Conservation (phyloP, 202 grass and related monocot genomes). For the Eragrostis tef region DNA sequence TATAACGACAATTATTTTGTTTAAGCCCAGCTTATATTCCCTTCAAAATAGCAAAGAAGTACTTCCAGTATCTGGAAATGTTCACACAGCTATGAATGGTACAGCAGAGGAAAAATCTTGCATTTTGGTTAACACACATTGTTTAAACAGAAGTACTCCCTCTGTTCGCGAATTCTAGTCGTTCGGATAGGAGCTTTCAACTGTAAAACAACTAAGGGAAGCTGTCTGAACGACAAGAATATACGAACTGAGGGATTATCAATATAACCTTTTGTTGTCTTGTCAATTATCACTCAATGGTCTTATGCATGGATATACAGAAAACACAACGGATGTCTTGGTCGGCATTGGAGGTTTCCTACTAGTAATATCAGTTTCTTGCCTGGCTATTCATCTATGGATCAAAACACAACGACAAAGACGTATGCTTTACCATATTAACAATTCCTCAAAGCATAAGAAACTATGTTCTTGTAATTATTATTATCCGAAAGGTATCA, state of each 20-base stretch:
- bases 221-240: too few species aligned
- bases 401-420: conserved; percentile 52
- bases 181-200: too few species aligned
- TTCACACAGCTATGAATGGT: background rate
- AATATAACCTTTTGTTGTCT: background rate
- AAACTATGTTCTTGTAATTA: background rate
- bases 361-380: conserved; percentile 43
- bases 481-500: conserved; percentile 13
- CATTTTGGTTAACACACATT: background rate
- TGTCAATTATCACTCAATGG: conserved; percentile 32
- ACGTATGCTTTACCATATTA: conserved; percentile 38
- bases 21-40: background rate
- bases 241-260: background rate
- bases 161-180: too few species aligned
- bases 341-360: conserved; percentile 44
- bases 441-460: conserved; percentile 13
- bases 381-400: conserved; percentile 53
- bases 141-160: background rate
- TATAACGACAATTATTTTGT: background rate
- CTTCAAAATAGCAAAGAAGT: conserved; percentile 1
- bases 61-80: conserved; percentile 24
- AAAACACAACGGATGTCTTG: conserved; percentile 26
- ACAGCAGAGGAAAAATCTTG: background rate
- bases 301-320: conserved; percentile 38
- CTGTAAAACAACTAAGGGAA: too few species aligned